phyloP scores from a whole-genome alignment of 768 basidiomycete species.

The Hericium coralloides region DNA sequence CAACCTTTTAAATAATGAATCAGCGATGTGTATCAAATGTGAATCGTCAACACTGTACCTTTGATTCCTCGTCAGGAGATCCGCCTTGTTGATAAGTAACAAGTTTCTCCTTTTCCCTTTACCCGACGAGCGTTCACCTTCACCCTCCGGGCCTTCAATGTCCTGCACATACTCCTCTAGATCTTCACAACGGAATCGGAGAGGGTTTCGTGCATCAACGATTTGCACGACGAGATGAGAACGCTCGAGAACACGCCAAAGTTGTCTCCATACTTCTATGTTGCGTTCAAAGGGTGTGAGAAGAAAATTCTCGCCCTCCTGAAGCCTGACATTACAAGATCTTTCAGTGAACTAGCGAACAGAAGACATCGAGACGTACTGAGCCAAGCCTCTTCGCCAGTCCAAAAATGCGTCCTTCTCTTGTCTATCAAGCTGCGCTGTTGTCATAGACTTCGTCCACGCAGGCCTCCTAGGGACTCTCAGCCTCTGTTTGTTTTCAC shows the following conservation, averaged over 20 bases:
- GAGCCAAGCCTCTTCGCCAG: constrained; percentile 87
- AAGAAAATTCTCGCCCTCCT: constrained; percentile 81
- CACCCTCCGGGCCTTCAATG: constrained; percentile 75
- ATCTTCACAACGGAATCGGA: constrained; percentile 88
- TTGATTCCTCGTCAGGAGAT: constrained; percentile 80
- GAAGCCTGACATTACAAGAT: constrained; percentile 42
- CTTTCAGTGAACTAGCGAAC: neutral
- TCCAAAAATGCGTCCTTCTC: constrained; percentile 88
- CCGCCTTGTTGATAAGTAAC: constrained; percentile 92
- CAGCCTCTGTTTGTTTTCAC: constrained; percentile 62
- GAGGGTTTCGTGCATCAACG: constrained; percentile 91
- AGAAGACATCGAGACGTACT: constrained; percentile 42
- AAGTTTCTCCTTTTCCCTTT: constrained; percentile 65
- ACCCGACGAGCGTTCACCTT: constrained; percentile 73
- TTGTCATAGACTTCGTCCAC: constrained; percentile 79
- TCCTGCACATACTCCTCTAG: constrained; percentile 80
- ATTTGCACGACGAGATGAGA: constrained; percentile 94
- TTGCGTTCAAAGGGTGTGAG: constrained; percentile 96
- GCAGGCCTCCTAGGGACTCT: constrained; percentile 84
- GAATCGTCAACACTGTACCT: constrained; percentile 41
- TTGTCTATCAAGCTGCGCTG: constrained; percentile 72
- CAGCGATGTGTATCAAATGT: neutral
- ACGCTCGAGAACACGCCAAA: constrained; percentile 94
- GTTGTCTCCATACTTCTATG: constrained; percentile 95
- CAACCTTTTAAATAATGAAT: constrained; percentile 34